Conservation (phyloP, 2,329 filamentous ascomycete genomes). For the Eutypella sp. region DNA sequence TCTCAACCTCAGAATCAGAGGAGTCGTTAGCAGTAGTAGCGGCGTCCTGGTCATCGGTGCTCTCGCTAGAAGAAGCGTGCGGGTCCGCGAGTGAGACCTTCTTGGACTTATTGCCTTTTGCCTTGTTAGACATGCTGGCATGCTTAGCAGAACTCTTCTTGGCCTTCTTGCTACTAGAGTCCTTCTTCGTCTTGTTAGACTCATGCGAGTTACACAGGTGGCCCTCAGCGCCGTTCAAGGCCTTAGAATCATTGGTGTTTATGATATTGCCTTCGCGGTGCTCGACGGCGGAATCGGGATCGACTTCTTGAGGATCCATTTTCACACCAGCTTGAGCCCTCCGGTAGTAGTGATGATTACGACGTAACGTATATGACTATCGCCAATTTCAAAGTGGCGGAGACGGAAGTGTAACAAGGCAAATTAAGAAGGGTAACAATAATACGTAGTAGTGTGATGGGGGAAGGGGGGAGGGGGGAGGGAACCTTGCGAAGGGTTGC, state of each 20-base stretch:
- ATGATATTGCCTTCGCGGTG: slow-evolving; percentile 15
- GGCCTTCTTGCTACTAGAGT: slow-evolving; percentile 16
- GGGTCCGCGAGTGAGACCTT: slow-evolving; percentile 11
- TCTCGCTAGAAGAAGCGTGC: slow-evolving; percentile 5
- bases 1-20: not conserved
- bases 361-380: no score
- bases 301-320: slow-evolving; percentile 16
- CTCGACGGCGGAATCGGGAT: slow-evolving; percentile 12
- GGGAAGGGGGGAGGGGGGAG: not conserved
- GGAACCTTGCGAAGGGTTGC: not conserved
- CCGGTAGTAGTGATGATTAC: no score
- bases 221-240: slow-evolving; percentile 17
- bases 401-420: no score
- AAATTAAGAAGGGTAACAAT: not conserved
- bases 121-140: slow-evolving; percentile 12
- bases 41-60: slow-evolving; percentile 10
- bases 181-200: slow-evolving; percentile 25
- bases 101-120: slow-evolving; percentile 9
- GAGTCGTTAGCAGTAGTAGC: slow-evolving; percentile 12
- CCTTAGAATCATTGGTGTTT: slow-evolving; percentile 12
- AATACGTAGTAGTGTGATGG: not conserved
- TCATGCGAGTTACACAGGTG: slow-evolving; percentile 11
- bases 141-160: slow-evolving; percentile 18
- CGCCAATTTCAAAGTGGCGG: no score
- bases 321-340: no score